These are phyloP conservation scores for Chaetoceros tenuissimus DNA, from an alignment of 108 stramenopile genomes.

Conservation along the genomic window DNA sequence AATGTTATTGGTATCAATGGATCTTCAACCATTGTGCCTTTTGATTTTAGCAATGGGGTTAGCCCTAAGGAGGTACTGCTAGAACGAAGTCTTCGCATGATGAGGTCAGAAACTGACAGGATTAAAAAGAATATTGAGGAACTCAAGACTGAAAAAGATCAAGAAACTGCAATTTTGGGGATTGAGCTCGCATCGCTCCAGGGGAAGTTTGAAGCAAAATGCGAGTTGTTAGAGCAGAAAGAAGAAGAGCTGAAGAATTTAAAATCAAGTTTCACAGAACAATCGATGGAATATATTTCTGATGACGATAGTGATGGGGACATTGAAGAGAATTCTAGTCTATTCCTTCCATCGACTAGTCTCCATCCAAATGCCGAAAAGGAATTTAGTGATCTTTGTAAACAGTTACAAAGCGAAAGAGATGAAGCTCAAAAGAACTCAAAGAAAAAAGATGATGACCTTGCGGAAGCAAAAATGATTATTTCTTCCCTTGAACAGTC, in stretches of 20 bases:
- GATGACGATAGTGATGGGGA: slow-evolving; percentile 44
- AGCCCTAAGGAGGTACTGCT: not conserved
- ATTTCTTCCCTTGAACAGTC: slow-evolving; percentile 57
- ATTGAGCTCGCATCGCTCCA: slow-evolving; percentile 26
- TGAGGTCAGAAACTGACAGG: not conserved
- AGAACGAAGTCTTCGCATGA: not conserved
- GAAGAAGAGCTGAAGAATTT: slow-evolving; percentile 38
- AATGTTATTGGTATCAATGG: not conserved
- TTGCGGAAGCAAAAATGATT: slow-evolving; percentile 65
- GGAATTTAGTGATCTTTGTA: not conserved
- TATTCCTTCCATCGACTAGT: not conserved
- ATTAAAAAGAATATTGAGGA: not conserved
- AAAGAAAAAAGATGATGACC: slow-evolving; percentile 27
- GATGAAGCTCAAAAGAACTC: slow-evolving; percentile 24
- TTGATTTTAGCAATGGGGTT: not conserved
- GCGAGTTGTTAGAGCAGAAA: slow-evolving; percentile 43
- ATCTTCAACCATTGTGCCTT: not conserved
- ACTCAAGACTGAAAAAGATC: slow-evolving; percentile 8
- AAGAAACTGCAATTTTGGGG: slow-evolving; percentile 4
- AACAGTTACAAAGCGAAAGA: slow-evolving; percentile 21
- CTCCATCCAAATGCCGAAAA: not conserved
- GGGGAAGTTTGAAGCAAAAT: slow-evolving; percentile 25
- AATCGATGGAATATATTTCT: slow-evolving; percentile 39
- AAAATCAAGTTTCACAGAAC: slow-evolving; percentile 31
- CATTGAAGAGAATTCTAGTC: slow-evolving; percentile 12